These are phyloP conservation scores for Aspergillus steynii DNA, from an alignment of 495 filamentous ascomycete genomes.

Conservation along the genomic window DNA sequence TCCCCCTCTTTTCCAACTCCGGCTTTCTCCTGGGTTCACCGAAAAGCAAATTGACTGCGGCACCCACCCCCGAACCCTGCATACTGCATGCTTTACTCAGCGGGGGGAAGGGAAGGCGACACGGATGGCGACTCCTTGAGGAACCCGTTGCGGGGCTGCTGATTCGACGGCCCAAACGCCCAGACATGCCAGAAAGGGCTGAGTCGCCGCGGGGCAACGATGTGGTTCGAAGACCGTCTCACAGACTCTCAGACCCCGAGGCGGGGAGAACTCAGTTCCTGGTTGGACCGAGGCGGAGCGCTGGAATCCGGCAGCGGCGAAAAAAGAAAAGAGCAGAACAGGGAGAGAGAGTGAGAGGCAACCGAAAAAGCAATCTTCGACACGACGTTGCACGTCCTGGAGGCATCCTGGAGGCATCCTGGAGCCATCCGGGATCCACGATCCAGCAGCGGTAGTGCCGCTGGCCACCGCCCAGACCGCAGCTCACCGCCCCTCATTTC, in stretches of 20 bases:
- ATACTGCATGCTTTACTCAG: slow-evolving; percentile 6
- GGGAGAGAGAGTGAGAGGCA: too few relatives aligned
- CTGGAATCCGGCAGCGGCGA: not conserved
- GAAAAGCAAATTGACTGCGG: not conserved
- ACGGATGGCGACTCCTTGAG: slow-evolving; percentile 14
- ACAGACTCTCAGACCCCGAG: slow-evolving; percentile 15
- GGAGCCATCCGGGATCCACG: too few relatives aligned
- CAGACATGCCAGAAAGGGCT: slow-evolving; percentile 9
- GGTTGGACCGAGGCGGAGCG: slow-evolving; percentile 13
- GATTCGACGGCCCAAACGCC: slow-evolving; percentile 20
- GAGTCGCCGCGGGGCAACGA: slow-evolving; percentile 19
- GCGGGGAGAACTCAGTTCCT: slow-evolving; percentile 5
- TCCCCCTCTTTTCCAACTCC: too few relatives aligned
- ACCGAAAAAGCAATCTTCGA: not conserved
- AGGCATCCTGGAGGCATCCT: too few relatives aligned
- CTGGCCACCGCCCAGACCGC: not conserved
- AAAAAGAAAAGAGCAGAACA: slow-evolving; percentile 1
- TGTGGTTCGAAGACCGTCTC: slow-evolving; percentile 10
- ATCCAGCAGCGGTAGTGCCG: not conserved
- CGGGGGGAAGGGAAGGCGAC: slow-evolving; percentile 9
- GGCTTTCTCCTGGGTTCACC: not conserved
- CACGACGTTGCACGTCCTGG: too few relatives aligned
- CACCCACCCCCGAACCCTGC: slow-evolving; percentile 9
- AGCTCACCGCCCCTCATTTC: too few relatives aligned
- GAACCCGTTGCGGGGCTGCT: slow-evolving; percentile 16